Conservation (phyloP, 495 filamentous ascomycete species). For the Amphirosellinia nigrospora region DNA sequence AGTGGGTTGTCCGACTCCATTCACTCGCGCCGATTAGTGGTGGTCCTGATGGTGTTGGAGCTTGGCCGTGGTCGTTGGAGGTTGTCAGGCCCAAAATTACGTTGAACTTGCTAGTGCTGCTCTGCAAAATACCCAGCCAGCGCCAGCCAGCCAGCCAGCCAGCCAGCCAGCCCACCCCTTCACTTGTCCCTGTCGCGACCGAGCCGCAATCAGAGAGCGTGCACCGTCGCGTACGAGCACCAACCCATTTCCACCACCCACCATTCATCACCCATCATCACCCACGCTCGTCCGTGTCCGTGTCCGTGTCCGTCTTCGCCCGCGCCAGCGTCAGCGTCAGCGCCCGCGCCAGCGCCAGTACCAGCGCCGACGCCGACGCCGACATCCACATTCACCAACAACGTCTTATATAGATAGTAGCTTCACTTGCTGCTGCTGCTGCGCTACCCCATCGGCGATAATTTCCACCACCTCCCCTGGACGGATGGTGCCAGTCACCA, state of each 20-base stretch:
- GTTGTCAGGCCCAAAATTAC: slow-evolving; percentile 18
- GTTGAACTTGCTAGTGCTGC: not conserved
- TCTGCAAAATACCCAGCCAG: slow-evolving; percentile 1
- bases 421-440: not conserved
- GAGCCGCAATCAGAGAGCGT: slow-evolving; percentile 20
- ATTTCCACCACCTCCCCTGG: slow-evolving; percentile 14
- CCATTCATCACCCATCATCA: slow-evolving; percentile 5
- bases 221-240: slow-evolving; percentile 25
- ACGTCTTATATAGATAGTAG: not conserved
- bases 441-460: not conserved
- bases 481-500: slow-evolving; percentile 16
- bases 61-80: slow-evolving; percentile 23
- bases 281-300: slow-evolving; percentile 14
- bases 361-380: slow-evolving; percentile 12
- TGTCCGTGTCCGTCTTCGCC: slow-evolving; percentile 19
- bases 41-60: slow-evolving; percentile 14
- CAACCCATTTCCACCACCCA: slow-evolving; percentile 1
- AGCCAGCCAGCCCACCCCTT: not conserved
- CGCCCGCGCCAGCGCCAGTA: slow-evolving; percentile 9
- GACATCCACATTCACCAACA: slow-evolving; percentile 13
- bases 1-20: slow-evolving; percentile 7
- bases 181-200: slow-evolving; percentile 20
- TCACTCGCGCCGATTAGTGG: not conserved
- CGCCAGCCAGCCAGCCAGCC: not conserved
- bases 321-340: slow-evolving; percentile 3